phyloP scores from a whole-genome alignment of 148 eudicot species.

The Rhododendron kiyosumense region DNA sequence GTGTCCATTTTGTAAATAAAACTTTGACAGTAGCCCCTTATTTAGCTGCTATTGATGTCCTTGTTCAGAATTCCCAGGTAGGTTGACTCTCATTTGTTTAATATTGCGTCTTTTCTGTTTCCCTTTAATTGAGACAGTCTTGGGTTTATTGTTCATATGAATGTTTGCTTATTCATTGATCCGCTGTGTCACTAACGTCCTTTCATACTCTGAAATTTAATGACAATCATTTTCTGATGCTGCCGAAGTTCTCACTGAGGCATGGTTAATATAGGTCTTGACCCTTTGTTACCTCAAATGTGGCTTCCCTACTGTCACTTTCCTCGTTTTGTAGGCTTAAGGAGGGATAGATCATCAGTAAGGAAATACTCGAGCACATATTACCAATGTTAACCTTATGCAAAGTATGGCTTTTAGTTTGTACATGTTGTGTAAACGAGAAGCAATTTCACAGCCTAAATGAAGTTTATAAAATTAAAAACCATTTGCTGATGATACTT shows the following conservation, averaged over 20 bases:
- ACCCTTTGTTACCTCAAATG: not conserved
- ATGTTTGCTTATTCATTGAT: not conserved
- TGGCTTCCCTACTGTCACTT: not conserved
- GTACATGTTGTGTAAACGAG: not conserved
- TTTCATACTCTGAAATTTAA: not conserved
- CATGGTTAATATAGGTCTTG: not conserved
- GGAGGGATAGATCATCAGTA: not conserved
- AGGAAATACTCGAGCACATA: not conserved
- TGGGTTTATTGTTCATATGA: not conserved
- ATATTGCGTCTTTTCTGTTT: not conserved
- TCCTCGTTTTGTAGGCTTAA: not conserved
- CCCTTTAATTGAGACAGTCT: not conserved
- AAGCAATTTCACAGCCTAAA: not conserved
- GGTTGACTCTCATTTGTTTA: not conserved
- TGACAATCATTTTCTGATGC: not conserved
- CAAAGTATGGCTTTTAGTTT: not conserved
- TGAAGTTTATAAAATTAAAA: not conserved
- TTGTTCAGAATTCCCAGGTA: constrained; percentile 97
- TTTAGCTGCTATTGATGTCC: constrained; percentile 87
- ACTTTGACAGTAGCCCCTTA: constrained; percentile 85
- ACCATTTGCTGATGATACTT: not conserved
- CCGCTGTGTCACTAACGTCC: not conserved
- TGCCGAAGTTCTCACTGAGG: not conserved
- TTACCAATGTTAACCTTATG: not conserved
- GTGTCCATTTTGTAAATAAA: constrained; percentile 90